Percentiles rank a stretch among this genome's conserved stretches.
phyloP scores from a whole-genome alignment of 257 asterid species.

The Jacaranda mimosifolia region DNA sequence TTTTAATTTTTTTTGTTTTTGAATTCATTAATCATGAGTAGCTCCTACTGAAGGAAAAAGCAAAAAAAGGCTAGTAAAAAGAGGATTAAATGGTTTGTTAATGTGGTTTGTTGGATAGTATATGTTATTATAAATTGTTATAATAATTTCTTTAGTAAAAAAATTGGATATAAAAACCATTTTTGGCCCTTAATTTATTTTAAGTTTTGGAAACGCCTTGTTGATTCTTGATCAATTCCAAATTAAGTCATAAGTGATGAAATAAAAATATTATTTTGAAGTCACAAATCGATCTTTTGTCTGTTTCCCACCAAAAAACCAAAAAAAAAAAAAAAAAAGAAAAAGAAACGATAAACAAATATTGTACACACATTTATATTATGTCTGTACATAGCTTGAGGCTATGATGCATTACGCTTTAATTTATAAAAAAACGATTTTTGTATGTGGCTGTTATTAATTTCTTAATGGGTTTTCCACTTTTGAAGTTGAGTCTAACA shows the following conservation, averaged over 20 bases:
- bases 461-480: neutral
- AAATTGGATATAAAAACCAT: too few species aligned
- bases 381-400: neutral
- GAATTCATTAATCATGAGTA: too few species aligned
- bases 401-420: neutral
- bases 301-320: neutral
- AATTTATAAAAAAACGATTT: neutral
- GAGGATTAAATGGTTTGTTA: too few species aligned
- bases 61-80: too few species aligned
- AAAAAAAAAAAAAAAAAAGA: neutral
- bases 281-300: neutral
- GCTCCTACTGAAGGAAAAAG: too few species aligned
- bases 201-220: too few species aligned
- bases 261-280: neutral
- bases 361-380: constrained; percentile 5
- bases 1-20: too few species aligned
- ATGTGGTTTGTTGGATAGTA: too few species aligned
- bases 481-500: constrained; percentile 21
- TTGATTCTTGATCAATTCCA: neutral
- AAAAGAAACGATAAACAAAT: neutral
- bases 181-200: too few species aligned
- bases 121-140: too few species aligned
- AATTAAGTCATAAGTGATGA: neutral
- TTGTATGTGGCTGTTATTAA: neutral
- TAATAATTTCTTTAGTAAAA: too few species aligned